Conservation (phyloP, 768 basidiomycete species). For the Leccinum incarnatum region DNA sequence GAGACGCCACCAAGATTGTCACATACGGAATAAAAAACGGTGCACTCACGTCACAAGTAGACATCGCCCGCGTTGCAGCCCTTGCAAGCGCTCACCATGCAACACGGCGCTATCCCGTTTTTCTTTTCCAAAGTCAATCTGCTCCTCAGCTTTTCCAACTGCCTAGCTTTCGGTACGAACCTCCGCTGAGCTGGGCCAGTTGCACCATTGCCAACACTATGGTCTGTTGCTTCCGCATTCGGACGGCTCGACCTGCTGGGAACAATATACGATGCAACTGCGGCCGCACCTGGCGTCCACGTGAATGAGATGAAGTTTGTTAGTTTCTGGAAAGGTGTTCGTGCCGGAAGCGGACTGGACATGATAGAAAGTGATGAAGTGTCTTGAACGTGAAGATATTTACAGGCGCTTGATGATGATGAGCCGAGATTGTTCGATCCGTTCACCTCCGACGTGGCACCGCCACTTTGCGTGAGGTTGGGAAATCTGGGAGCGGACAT, state of each 20-base stretch:
- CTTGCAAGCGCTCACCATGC: constrained; percentile 28
- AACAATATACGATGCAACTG: constrained; percentile 25
- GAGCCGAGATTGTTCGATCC: constrained; percentile 21
- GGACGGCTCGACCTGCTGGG: constrained; percentile 15
- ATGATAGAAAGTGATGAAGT: constrained; percentile 45
- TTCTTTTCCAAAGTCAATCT: constrained; percentile 46
- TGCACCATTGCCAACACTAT: constrained; percentile 8
- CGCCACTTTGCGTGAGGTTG: constrained; percentile 27
- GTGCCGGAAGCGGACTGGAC: constrained; percentile 52
- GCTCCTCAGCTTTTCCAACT: constrained; percentile 59
- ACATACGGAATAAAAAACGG: background rate
- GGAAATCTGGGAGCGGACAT: constrained; percentile 39
- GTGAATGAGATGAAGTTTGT: constrained; percentile 58
- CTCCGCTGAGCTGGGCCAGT: constrained; percentile 25
- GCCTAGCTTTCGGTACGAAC: constrained; percentile 63
- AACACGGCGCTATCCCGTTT: constrained; percentile 18
- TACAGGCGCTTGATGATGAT: constrained; percentile 18
- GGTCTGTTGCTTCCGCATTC: constrained; percentile 9
- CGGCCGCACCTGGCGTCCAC: constrained; percentile 44
- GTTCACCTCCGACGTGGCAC: constrained; percentile 30
- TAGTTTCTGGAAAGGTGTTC: constrained; percentile 57
- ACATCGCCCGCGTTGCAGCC: constrained; percentile 25
- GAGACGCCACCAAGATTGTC: constrained; percentile 6
- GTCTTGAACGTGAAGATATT: constrained; percentile 27
- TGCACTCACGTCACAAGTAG: constrained; percentile 29